phyloP scores from a whole-genome alignment of 257 asterid species.

The Nicotiana benthamiana region DNA sequence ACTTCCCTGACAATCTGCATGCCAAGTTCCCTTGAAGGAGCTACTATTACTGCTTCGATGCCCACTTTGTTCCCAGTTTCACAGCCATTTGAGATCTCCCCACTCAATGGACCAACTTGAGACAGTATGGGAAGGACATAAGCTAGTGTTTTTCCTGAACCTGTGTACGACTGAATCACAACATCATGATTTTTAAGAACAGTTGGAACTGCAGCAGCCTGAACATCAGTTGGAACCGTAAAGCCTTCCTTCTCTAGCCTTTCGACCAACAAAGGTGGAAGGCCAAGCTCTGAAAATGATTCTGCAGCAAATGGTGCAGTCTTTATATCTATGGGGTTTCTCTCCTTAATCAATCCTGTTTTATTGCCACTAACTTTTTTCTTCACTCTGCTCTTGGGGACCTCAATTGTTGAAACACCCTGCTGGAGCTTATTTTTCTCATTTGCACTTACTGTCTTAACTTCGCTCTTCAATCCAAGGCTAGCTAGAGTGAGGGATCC shows the following conservation, averaged over 20 bases:
- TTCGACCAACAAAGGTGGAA: conserved; percentile 59
- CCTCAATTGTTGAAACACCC: conserved; percentile 56
- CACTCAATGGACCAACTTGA: conserved; percentile 48
- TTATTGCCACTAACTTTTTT: conserved; percentile 25
- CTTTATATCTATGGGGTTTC: conserved; percentile 34
- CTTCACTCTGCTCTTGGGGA: conserved; percentile 44
- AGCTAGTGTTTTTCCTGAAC: conserved; percentile 95
- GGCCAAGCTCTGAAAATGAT: conserved; percentile 81
- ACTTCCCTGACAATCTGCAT: conserved; percentile 98
- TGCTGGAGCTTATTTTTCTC: conserved; percentile 44
- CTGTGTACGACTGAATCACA: conserved; percentile 91
- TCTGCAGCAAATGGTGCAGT: conserved; percentile 71
- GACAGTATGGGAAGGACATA: conserved; percentile 94
- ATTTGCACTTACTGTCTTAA: conserved; percentile 21
- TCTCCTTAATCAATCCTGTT: conserved; percentile 20
- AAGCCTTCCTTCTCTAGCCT: conserved; percentile 79
- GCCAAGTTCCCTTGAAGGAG: conserved; percentile 98
- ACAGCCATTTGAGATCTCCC: conserved; percentile 14
- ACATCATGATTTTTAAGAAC: conserved; percentile 71
- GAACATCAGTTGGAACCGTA: conserved; percentile 80
- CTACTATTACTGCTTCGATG: conserved; percentile 80
- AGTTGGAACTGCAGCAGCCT: conserved; percentile 84
- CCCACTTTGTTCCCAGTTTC: conserved; percentile 33
- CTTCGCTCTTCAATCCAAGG: conserved; percentile 52
- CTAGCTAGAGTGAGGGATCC: conserved; percentile 61